Base-by-base conservation (phyloP, 2,329 filamentous ascomycete genomes). In the Fusarium sp. region DNA sequence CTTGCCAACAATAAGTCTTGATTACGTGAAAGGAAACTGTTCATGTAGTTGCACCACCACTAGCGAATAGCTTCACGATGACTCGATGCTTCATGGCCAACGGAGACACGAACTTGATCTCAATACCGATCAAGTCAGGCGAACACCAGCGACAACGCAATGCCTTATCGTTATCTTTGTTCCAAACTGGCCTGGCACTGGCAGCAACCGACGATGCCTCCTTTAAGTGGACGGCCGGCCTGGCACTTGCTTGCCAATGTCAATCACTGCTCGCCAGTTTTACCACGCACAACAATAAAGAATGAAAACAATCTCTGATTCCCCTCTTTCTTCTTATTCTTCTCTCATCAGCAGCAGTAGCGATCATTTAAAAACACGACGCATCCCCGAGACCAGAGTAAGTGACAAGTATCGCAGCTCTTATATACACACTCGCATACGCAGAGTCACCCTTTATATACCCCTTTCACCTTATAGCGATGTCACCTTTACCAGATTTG, bases 241-340 rank as follows among this genome's bases (percentile, higher is more conserved):
- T 57, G 30, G 47, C 47, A 54, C 17, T 57, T 35, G 15, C 14
- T 30, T 59, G 56, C 22, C 45, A 22, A 33, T 45, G 45, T 11
- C 58, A 58, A 45, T 43, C 47, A 61, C 58, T 58, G 47, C 32
- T 17, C 54, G 56, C 54, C 27, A 35, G 37, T 35, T 25, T n/a
- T 54, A 20, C 47, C 12, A 63, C 58, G 63, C 52, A 69, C 25
- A 66, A 50, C 58, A 66, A 50, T 40, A 25, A n/a, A 33, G 37
- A 50, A 33, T 25, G 12, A 32, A 47, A 58, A 62, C 27, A 32
- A 22, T 10, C 17, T 4, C 30, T 5, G 22, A 3, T 37, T 33
- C 30, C 11, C 30, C n/a, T 22, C 43, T 37, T 12, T 45, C 22
- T 40, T 15, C 17, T 52, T 45, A 22, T 61, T 32, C 30, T 38